phyloP scores from a whole-genome alignment of 1,284 basidiomycete species.

The Termitomyces sp. region DNA sequence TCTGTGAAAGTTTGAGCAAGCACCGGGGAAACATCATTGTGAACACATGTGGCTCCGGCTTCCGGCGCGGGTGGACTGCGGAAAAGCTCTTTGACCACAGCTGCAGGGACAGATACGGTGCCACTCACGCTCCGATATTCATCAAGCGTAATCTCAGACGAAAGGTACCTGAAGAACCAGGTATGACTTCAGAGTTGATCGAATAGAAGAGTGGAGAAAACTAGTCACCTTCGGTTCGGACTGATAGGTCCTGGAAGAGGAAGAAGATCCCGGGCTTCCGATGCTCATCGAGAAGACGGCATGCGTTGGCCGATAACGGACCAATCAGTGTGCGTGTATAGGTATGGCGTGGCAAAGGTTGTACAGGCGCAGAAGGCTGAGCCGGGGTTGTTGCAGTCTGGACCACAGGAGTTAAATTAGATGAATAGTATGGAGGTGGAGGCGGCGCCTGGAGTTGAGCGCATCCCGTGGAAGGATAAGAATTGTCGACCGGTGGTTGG shows the following conservation, averaged over 20 bases:
- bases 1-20: slow-evolving; percentile 83
- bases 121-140: slow-evolving; percentile 79
- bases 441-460: slow-evolving; percentile 19
- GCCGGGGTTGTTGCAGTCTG: slow-evolving; percentile 16
- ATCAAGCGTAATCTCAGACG: slow-evolving; percentile 75
- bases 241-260: slow-evolving; percentile 82
- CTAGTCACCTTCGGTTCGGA: slow-evolving; percentile 65
- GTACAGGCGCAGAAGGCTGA: slow-evolving; percentile 25
- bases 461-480: slow-evolving; percentile 23
- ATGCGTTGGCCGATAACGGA: slow-evolving; percentile 79
- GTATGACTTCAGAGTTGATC: slow-evolving; percentile 4
- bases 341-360: slow-evolving; percentile 53
- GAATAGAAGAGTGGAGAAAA: not conserved
- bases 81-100: not conserved
- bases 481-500: slow-evolving; percentile 18
- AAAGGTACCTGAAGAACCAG: slow-evolving; percentile 51
- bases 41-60: slow-evolving; percentile 55
- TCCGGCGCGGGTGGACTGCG: slow-evolving; percentile 68
- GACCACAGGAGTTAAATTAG: slow-evolving; percentile 27
- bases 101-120: not conserved
- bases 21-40: slow-evolving; percentile 63
- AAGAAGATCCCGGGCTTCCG: slow-evolving; percentile 83
- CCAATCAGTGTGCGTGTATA: slow-evolving; percentile 88
- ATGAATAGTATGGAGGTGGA: slow-evolving; percentile 21
- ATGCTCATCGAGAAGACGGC: slow-evolving; percentile 77